Base-by-base conservation (phyloP, 768 basidiomycete genomes). In the Boletus rufocinnamomeus region DNA sequence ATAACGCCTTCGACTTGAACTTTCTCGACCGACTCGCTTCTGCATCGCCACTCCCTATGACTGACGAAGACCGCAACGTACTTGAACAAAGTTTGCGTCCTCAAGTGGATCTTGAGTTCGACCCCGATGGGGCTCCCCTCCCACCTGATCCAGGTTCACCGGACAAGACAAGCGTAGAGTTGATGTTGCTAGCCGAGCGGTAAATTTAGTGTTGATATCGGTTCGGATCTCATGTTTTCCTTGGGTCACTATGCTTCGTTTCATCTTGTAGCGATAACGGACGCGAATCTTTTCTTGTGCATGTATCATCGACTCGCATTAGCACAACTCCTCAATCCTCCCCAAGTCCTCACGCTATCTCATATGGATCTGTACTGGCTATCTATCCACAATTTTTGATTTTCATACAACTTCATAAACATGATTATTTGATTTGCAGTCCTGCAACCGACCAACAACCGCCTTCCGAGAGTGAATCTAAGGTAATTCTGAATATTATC, bases 141-240 rank as follows among this genome's bases (percentile, higher is more conserved):
- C 60, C 66, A 48, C 59, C 69, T 8, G 74, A 79, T 51, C 77
- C 79, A 2, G 76, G 74, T 10, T 79, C 79, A 8, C 77, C 77
- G 1, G 76, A 77, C 62, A 84, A 83, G 66, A 69, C 66, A 27
- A 70, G 65, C 19, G 53, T 54, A 34, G 81, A 81, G 57, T 52
- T 72, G 30, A 73, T 78, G 67, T 60, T 81, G 14, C 74, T 80
- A 32, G 77, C 79, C 11, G 82, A 79, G 59, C 80, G 82, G 68
- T 82, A 49, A 54, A 28, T 16, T 23, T 41, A 23, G 10, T 32
- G 44, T 56, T 0, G 25, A 32, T 50, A 23, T 47, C 11, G 2
- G 34, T 35, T 50, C 8, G 28, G 50, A 51, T 54, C 28, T 35
- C 49, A 11, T 13, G 4, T 37, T 35, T 51, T 55, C 48, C 17